Evolutionary conservation across 768 basidiomycete genomes (phyloP).

Genomic region (Boletus rufocinnamomeus): DNA sequence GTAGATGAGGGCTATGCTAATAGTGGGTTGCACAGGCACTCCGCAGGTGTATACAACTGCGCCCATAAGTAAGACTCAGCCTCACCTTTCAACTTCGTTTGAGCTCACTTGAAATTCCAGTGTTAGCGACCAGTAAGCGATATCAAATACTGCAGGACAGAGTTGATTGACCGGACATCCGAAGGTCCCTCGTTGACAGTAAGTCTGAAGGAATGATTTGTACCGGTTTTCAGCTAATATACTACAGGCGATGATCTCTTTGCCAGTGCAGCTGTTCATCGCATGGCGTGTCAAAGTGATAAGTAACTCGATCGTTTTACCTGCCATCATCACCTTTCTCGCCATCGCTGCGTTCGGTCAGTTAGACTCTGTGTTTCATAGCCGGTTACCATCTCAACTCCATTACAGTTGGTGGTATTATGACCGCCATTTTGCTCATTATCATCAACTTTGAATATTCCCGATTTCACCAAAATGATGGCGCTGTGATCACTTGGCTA

Average conservation of each 20-base stretch:
- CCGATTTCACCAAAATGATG: conserved; percentile 37
- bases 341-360: conserved; percentile 12
- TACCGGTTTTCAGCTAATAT: neutral
- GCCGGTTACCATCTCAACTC: neutral
- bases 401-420: conserved; percentile 36
- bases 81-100: conserved; percentile 22
- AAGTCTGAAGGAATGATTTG: neutral
- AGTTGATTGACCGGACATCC: neutral
- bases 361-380: neutral
- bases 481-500: conserved; percentile 43
- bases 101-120: conserved; percentile 7
- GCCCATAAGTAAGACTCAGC: conserved; percentile 3
- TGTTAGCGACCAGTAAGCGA: conserved; percentile 16
- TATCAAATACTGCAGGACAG: neutral
- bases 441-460: conserved; percentile 34
- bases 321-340: conserved; percentile 25
- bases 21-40: conserved; percentile 32
- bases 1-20: neutral
- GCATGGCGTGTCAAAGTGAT: conserved; percentile 44
- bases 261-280: conserved; percentile 49
- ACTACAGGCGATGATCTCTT: conserved; percentile 45
- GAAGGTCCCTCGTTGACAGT: conserved; percentile 50
- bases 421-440: conserved; percentile 34
- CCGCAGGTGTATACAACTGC: neutral
- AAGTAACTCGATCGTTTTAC: conserved; percentile 31